phyloP scores from a whole-genome alignment of 2,329 filamentous ascomycete genomes.

The Ustulina deusta region DNA sequence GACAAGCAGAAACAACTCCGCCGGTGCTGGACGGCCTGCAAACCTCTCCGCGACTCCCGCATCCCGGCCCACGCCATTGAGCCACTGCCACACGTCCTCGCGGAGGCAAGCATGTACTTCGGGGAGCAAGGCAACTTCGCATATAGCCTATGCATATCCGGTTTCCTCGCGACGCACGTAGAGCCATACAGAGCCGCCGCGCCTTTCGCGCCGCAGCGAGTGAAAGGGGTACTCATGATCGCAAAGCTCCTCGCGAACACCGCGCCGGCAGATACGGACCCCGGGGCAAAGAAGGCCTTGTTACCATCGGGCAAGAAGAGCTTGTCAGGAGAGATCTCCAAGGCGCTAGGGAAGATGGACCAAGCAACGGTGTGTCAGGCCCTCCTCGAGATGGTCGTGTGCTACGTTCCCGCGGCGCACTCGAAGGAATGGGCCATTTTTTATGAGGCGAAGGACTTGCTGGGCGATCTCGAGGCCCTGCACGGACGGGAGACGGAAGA shows the following conservation, averaged over 20 bases:
- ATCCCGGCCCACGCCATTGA: conserved; percentile 64
- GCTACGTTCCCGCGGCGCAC: conserved; percentile 57
- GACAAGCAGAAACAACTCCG: conserved; percentile 48
- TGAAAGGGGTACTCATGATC: conserved; percentile 64
- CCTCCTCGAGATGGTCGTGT: conserved; percentile 61
- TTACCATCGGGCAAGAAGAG: background rate
- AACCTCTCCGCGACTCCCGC: conserved; percentile 52
- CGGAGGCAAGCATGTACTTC: conserved; percentile 60
- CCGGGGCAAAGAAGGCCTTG: conserved; percentile 35
- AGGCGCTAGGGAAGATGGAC: conserved; percentile 59
- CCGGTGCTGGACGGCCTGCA: conserved; percentile 54
- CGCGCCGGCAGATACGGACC: conserved; percentile 48
- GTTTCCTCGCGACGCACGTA: conserved; percentile 60
- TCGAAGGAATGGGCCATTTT: conserved; percentile 61
- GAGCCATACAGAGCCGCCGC: conserved; percentile 64
- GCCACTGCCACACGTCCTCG: conserved; percentile 60
- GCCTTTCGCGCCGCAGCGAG: conserved; percentile 63
- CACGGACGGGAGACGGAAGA: conserved; percentile 60
- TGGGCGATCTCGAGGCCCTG: conserved; percentile 62
- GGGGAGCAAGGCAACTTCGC: conserved; percentile 57
- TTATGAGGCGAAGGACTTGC: conserved; percentile 58
- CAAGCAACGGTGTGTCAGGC: conserved; percentile 66
- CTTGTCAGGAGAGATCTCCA: conserved; percentile 36
- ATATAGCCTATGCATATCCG: conserved; percentile 60
- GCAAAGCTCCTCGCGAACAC: conserved; percentile 65